Conservation (phyloP, 1,284 basidiomycete species). For the Macrocystidia cucumis region DNA sequence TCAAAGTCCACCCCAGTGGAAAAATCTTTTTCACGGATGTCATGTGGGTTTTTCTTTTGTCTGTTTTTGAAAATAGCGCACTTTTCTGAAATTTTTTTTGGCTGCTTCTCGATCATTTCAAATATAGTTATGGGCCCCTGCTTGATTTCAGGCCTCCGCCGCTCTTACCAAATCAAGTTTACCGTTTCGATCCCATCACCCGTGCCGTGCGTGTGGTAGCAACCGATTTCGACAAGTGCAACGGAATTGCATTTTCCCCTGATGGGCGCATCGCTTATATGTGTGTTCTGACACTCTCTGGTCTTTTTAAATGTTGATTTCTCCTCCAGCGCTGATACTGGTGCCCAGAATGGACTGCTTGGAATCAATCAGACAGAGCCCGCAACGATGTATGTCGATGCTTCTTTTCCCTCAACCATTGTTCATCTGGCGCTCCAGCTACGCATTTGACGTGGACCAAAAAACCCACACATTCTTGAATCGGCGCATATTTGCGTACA, state of each 20-base stretch:
- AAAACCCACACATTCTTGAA: slow-evolving; percentile 49
- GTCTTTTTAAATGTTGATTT: slow-evolving; percentile 1
- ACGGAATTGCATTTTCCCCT: slow-evolving; percentile 63
- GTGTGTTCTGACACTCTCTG: slow-evolving; percentile 25
- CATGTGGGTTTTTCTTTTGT: slow-evolving; percentile 29
- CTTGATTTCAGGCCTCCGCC: slow-evolving; percentile 60
- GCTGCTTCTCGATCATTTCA: not conserved
- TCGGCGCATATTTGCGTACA: slow-evolving; percentile 65
- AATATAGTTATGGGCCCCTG: slow-evolving; percentile 59
- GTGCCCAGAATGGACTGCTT: slow-evolving; percentile 34
- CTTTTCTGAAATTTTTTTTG: no score
- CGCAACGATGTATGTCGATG: slow-evolving; percentile 51
- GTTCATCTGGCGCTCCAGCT: slow-evolving; percentile 30
- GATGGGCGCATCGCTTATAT: slow-evolving; percentile 65
- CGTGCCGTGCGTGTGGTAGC: slow-evolving; percentile 63
- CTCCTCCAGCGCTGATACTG: slow-evolving; percentile 45
- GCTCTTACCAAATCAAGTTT: slow-evolving; percentile 65
- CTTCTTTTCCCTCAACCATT: not conserved
- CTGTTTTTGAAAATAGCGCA: not conserved
- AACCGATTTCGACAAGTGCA: slow-evolving; percentile 54
- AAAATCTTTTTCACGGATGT: slow-evolving; percentile 69
- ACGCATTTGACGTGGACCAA: slow-evolving; percentile 64
- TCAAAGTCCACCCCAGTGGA: slow-evolving; percentile 63
- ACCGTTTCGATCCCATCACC: slow-evolving; percentile 59
- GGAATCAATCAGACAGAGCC: slow-evolving; percentile 58